Conservation (phyloP, 2,329 filamentous ascomycete species). For the Pezicula rhizophila region DNA sequence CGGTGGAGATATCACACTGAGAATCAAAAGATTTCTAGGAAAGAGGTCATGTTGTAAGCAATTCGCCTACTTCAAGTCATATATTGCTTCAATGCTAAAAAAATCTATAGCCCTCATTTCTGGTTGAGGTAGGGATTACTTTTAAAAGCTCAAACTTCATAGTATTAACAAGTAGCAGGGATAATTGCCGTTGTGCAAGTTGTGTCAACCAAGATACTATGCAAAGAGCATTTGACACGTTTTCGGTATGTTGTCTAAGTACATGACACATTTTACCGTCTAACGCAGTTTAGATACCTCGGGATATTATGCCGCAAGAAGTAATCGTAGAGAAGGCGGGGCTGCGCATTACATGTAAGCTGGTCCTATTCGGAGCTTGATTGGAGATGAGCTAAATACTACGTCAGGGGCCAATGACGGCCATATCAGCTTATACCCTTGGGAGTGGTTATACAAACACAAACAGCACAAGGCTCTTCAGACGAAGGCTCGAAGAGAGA, state of each 20-base stretch:
- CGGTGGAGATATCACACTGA: no score
- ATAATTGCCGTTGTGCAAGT: slow-evolving; percentile 63
- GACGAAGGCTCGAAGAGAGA: slow-evolving; percentile 23
- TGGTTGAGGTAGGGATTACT: slow-evolving; percentile 31
- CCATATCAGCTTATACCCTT: slow-evolving; percentile 63
- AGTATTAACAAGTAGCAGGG: slow-evolving; percentile 33
- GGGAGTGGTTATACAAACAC: slow-evolving; percentile 53
- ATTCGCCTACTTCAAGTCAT: not conserved
- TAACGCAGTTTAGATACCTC: slow-evolving; percentile 36
- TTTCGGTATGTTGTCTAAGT: slow-evolving; percentile 43
- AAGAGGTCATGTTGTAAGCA: not conserved
- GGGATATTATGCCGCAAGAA: slow-evolving; percentile 29
- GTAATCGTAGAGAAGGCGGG: slow-evolving; percentile 30
- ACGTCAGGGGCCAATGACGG: slow-evolving; percentile 56
- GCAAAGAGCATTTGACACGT: slow-evolving; percentile 64
- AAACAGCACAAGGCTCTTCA: slow-evolving; percentile 24
- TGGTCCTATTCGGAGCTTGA: not conserved
- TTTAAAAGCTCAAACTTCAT: not conserved
- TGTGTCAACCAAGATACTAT: slow-evolving; percentile 67
- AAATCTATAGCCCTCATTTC: slow-evolving; percentile 29
- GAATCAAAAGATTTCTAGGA: not conserved
- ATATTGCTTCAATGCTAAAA: not conserved
- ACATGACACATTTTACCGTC: slow-evolving; percentile 5
- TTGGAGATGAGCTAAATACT: slow-evolving; percentile 7
- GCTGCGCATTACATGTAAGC: slow-evolving; percentile 45